Evolutionary conservation across 192 early-diverging fungal genomes (phyloP), one percentile per base, ranked within the genome.

Genomic region (Entomortierella lignicola): DNA sequence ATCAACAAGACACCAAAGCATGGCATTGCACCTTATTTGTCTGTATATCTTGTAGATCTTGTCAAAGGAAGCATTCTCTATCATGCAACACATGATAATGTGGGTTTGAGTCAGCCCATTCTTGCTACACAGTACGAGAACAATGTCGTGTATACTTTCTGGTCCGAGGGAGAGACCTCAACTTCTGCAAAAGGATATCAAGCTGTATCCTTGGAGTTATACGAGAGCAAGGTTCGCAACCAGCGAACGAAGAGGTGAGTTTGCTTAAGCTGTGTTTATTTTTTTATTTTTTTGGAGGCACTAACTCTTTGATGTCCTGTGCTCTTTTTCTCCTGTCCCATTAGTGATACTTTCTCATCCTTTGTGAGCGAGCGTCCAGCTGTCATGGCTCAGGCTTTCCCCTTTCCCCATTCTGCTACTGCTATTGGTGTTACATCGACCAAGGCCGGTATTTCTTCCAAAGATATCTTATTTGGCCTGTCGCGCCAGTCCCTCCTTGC

Each of bases 351-450:
- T 1, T 93, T 97, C 69, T 93, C 94, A 1, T 96, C 97, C 0
- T 92, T 89, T 73, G 72, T 91, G 27, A 60, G 83, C 39, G 80
- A 87, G 29, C 81, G 88, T 25, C 96, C 96, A 17, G 70, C 90
- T 80, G 90, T 97, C n/a, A 67, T 87, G 12, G 79, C 92, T 8
- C 85, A 92, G 55, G 84, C 95, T 13, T 99, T 92, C 81, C 82
- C 88, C 12, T 90, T 96, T 69, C 89, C 95, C 5, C 87, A 92
- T 53, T 66, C 88, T 5, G 85, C 97, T 18, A 89, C 85, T 6
- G 88, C 96, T 4, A 86, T 99, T 61, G 95, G 94, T 37, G 86
- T 92, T 15, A 98, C 98, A 2, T 85, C 80, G 29, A 99, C 98
- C 4, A 77, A 87, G 58, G 90, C 90, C 63, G 94, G 96, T 26